These are phyloP conservation scores for Dothistroma septosporum DNA, from an alignment of 2,329 filamentous ascomycete genomes.

Conservation along the genomic window DNA sequence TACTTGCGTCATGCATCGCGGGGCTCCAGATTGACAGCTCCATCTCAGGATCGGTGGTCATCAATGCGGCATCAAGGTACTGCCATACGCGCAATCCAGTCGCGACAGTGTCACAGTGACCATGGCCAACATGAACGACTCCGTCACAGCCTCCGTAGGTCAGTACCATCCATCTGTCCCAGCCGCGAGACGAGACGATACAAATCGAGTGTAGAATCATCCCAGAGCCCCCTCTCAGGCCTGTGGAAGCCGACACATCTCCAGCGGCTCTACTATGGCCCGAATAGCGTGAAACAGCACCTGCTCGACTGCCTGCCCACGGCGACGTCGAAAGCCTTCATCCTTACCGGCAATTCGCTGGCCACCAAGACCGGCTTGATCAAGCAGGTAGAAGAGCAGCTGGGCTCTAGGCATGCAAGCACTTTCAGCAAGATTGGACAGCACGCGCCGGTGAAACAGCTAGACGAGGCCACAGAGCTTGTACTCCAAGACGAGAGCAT, in stretches of 20 bases:
- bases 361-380: constrained; percentile 53
- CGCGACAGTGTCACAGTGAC: neutral
- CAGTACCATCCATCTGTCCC: constrained; percentile 10
- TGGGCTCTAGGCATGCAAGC: constrained; percentile 51
- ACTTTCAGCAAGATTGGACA: constrained; percentile 55
- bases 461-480: constrained; percentile 50
- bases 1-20: constrained; percentile 6
- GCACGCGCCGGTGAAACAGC: constrained; percentile 52
- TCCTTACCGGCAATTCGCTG: constrained; percentile 54
- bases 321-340: constrained; percentile 51
- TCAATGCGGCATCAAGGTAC: neutral
- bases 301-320: constrained; percentile 44
- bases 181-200: constrained; percentile 24
- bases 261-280: constrained; percentile 49
- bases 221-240: constrained; percentile 44
- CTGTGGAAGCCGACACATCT: constrained; percentile 51
- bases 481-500: constrained; percentile 45
- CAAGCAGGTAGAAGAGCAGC: constrained; percentile 47
- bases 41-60: neutral
- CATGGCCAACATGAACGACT: constrained; percentile 14
- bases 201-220: constrained; percentile 40
- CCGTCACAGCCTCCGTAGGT: constrained; percentile 18
- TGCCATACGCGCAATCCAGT: neutral
- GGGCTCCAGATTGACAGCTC: neutral
- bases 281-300: constrained; percentile 45